A percentile compares a stretch with the other conserved stretches of the same genome.
These are phyloP conservation scores for Iberis amara DNA, from an alignment of 441 rosid genomes.

Conservation along the genomic window DNA sequence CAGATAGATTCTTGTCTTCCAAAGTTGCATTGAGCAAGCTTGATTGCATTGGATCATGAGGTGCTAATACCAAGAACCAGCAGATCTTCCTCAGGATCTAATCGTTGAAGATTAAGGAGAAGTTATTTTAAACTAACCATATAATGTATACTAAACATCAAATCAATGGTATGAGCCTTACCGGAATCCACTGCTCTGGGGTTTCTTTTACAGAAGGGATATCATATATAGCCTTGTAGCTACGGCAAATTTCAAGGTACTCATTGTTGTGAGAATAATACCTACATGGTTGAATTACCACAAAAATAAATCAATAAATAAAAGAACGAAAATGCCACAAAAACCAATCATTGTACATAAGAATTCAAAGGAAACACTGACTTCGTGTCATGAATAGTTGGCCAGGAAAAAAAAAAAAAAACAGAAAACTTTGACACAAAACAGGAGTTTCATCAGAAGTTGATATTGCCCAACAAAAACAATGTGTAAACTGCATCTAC, in stretches of 20 bases:
- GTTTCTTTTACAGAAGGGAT: conserved; percentile 77
- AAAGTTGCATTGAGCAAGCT: conserved; percentile 81
- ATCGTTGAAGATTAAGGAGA: conserved; percentile 20
- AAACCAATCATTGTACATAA: conserved; percentile 10
- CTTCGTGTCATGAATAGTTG: background rate
- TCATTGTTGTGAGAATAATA: conserved; percentile 80
- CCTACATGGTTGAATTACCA: conserved; percentile 38
- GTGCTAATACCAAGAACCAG: conserved; percentile 84
- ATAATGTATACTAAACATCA: background rate
- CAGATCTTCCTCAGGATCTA: conserved; percentile 89
- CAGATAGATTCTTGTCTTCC: conserved; percentile 81
- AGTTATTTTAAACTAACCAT: background rate
- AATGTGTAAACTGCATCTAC: background rate
- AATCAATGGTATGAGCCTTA: conserved; percentile 29
- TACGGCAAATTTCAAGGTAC: conserved; percentile 87
- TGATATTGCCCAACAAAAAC: background rate
- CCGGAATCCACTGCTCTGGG: conserved; percentile 76
- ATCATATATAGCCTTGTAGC: conserved; percentile 92
- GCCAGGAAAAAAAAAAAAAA: background rate
- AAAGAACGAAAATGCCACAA: background rate
- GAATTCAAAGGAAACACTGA: background rate
- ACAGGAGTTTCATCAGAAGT: background rate
- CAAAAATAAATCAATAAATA: background rate
- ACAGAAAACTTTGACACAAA: background rate
- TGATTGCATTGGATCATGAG: conserved; percentile 92